Percentiles rank a stretch among this genome's conserved stretches.
phyloP scores from a whole-genome alignment of 345 rosid genomes.

The Citrus australasica region DNA sequence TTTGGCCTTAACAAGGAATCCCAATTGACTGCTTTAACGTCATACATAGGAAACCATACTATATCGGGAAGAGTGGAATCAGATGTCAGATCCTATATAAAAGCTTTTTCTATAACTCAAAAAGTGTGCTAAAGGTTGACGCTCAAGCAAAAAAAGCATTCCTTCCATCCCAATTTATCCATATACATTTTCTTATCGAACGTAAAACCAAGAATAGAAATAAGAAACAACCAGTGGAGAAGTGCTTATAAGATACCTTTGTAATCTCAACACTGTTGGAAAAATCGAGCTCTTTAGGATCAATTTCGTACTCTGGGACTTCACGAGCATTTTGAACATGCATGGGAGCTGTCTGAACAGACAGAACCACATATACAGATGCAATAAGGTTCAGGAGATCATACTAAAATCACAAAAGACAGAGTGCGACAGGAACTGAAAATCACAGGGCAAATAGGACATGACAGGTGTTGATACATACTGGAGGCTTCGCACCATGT shows the following conservation, averaged over 20 bases:
- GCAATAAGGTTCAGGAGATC: background rate
- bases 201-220: background rate
- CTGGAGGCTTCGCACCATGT: conserved; percentile 70
- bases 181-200: too few relatives aligned
- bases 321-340: conserved; percentile 62
- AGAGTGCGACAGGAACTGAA: background rate
- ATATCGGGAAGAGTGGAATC: background rate
- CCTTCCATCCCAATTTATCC: background rate
- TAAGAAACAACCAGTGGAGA: background rate
- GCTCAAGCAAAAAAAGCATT: background rate
- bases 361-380: background rate
- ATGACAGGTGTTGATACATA: conserved; percentile 18
- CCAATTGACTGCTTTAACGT: background rate
- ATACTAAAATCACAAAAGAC: background rate
- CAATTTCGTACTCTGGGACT: conserved; percentile 82
- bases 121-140: background rate
- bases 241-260: conserved; percentile 41
- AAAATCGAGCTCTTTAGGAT: conserved; percentile 73
- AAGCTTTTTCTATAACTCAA: background rate
- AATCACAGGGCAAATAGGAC: background rate
- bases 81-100: background rate
- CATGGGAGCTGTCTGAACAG: conserved; percentile 70
- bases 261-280: conserved; percentile 65
- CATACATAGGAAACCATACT: background rate
- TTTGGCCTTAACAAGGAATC: background rate